Evolutionary conservation across 78 protist genomes (phyloP), one percentile per base, ranked within the genome.

Genomic region (Protostelium mycophagum): DNA sequence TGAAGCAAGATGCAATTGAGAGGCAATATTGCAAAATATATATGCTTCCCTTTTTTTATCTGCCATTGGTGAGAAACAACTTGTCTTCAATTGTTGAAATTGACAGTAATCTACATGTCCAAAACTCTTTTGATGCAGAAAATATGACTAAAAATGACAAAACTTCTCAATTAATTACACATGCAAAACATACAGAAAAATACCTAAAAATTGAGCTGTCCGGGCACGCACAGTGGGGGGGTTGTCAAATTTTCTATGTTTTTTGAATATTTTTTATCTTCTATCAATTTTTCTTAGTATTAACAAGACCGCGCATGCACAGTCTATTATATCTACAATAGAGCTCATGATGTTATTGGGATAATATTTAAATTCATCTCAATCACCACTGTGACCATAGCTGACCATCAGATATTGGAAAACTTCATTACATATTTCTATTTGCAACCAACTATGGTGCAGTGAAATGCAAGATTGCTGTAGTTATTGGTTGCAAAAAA

Each of bases 381-480:
- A 51, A 51, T 51, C 73, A 51, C 73, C 73, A 51, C 73, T 51
- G 73, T 51, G 73, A 51, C 73, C 73, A 51, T 51, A 51, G 73
- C 16, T 51, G 73, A 51, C 73, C 73, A 51, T 51, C 73, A 51
- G 73, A 51, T 51, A 51, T 51, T 51, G 73, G 73, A 51, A 51
- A 51, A 51, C 73, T 51, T 51, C 73, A 51, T 51, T 51, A 51
- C 73, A 51, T 51, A 51, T 51, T 51, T 51, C 73, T 51, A 51
- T 51, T 51, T 51, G 16, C 73, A 51, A 51, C 73, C 73, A 51
- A 51, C 73, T 51, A 51, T 51, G 73, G 73, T 51, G 73, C 73
- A 51, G 73, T 51, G 73, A 51, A 51, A 51, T 51, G 73, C 73
- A 51, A 51, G 73, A 51, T 51, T 51, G 73, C 73, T 51, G 73